Evolutionary conservation across 2,329 filamentous ascomycete species (phyloP).

Genomic region (Pseudogymnoascus pannorum): DNA sequence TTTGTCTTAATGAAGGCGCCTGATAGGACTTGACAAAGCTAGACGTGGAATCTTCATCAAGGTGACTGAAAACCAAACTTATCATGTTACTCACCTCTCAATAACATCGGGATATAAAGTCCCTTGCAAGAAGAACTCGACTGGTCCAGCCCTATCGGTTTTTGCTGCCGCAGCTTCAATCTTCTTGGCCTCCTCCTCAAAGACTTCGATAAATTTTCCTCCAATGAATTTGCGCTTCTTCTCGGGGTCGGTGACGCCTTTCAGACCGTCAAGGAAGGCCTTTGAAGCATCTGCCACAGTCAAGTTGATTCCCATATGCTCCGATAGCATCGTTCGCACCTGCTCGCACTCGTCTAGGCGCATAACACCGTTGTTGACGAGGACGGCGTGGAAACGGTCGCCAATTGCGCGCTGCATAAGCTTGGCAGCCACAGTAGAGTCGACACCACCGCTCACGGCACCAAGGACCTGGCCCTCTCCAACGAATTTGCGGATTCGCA

Average conservation of each 20-base stretch:
- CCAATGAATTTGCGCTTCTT: conserved; percentile 89
- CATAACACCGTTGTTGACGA: conserved; percentile 81
- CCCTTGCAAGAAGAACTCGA: conserved; percentile 83
- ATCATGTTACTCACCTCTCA: conserved; percentile 29
- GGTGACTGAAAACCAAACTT: conserved; percentile 28
- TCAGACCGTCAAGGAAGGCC: conserved; percentile 67
- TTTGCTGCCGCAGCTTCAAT: conserved; percentile 66
- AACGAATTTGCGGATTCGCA: conserved; percentile 71
- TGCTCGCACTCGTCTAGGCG: conserved; percentile 75
- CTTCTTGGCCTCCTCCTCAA: conserved; percentile 68
- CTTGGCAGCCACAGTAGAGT: conserved; percentile 79
- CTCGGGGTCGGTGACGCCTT: conserved; percentile 74
- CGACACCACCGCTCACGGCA: conserved; percentile 76
- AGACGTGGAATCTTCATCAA: conserved; percentile 39
- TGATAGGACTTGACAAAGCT: background rate
- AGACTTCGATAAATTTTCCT: conserved; percentile 69
- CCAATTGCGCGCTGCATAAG: conserved; percentile 84
- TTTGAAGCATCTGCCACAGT: conserved; percentile 77
- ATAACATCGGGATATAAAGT: conserved; percentile 58
- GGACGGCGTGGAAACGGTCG: conserved; percentile 70
- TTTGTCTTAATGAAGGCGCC: conserved; percentile 47
- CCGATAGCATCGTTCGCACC: conserved; percentile 70
- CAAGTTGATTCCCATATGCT: conserved; percentile 83
- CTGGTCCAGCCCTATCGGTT: conserved; percentile 61
- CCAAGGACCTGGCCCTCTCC: conserved; percentile 77